Conservation (phyloP, 106 monocot species). For the Dendrobium officinale region DNA sequence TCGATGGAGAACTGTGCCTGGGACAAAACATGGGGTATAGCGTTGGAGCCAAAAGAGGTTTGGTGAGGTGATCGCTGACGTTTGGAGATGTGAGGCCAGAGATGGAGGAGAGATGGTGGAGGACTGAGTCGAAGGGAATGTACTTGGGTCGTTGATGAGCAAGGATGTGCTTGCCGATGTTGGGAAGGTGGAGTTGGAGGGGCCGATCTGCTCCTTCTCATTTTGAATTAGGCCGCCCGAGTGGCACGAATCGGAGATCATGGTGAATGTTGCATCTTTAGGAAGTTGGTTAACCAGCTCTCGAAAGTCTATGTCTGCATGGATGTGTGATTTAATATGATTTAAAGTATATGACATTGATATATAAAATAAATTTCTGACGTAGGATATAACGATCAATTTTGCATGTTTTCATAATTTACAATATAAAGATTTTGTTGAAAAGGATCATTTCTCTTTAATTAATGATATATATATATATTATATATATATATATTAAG, state of each 20-base stretch:
- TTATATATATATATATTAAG: too few relatives aligned
- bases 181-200: slow-evolving; percentile 20
- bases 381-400: too few relatives aligned
- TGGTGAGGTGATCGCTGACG: slow-evolving; percentile 53
- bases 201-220: slow-evolving; percentile 87
- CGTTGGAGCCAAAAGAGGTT: slow-evolving; percentile 47
- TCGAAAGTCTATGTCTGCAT: slow-evolving; percentile 69
- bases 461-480: too few relatives aligned
- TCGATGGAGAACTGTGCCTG: neutral
- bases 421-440: too few relatives aligned
- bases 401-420: too few relatives aligned
- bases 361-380: too few relatives aligned
- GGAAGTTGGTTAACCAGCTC: slow-evolving; percentile 62
- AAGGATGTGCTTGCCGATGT: neutral
- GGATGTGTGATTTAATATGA: too few relatives aligned
- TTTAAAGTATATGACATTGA: too few relatives aligned
- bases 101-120: slow-evolving; percentile 44
- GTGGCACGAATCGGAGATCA: slow-evolving; percentile 93
- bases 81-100: slow-evolving; percentile 46
- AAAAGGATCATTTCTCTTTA: too few relatives aligned
- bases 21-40: slow-evolving; percentile 34
- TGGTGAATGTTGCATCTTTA: slow-evolving; percentile 47
- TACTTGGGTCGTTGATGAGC: neutral
- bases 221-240: slow-evolving; percentile 93
- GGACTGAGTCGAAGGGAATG: slow-evolving; percentile 34